These are phyloP conservation scores for Aspergillus coremiiformis DNA, from an alignment of 495 filamentous ascomycete genomes.

Conservation along the genomic window DNA sequence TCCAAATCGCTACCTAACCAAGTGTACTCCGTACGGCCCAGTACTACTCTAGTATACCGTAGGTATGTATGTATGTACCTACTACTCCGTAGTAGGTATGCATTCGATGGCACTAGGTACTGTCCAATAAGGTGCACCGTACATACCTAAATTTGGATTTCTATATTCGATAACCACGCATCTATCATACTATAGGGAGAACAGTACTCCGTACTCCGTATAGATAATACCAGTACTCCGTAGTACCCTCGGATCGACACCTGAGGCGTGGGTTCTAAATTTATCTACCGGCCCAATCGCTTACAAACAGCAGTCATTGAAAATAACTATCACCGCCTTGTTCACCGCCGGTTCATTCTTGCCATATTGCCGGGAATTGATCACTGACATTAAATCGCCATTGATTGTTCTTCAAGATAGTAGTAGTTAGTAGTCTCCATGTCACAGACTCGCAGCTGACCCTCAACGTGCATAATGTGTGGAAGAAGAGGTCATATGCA, in stretches of 20 bases:
- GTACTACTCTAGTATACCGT: no score
- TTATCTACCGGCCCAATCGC: not conserved
- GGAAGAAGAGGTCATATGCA: not conserved
- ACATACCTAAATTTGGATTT: no score
- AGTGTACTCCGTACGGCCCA: no score
- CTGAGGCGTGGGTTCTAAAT: not conserved
- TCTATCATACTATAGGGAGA: not conserved
- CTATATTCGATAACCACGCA: not conserved
- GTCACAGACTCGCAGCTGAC: not conserved
- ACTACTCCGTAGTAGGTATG: no score
- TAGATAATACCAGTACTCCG: no score
- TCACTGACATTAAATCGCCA: not conserved
- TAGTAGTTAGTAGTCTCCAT: no score
- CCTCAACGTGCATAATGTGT: conserved; percentile 7
- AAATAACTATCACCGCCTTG: not conserved
- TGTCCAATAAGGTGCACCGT: no score
- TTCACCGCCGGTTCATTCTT: not conserved
- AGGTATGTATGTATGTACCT: no score
- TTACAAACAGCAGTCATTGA: not conserved
- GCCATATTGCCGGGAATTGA: not conserved
- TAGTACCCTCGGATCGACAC: not conserved
- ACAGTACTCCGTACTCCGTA: no score
- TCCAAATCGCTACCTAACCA: no score
- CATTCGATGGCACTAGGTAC: no score
- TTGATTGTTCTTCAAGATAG: not conserved